Evolutionary conservation across 2,329 filamentous ascomycete genomes (phyloP), one percentile per base, ranked within the genome.

Genomic region (Graphiopsis chlorocephala): DNA sequence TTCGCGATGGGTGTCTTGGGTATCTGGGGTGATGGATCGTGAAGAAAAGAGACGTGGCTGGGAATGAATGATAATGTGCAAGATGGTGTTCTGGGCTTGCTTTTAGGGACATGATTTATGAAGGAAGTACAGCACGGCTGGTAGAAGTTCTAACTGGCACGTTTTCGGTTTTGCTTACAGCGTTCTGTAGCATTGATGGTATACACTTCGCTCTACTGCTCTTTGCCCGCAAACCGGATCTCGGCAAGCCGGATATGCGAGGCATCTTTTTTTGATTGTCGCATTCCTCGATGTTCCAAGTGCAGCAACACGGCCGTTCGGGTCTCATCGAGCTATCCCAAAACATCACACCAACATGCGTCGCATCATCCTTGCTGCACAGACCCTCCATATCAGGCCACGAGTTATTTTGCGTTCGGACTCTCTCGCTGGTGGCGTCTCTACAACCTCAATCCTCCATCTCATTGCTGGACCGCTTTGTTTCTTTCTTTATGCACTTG

Each of bases 1-100:
- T 83, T 83, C 70, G 73, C 74, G 14, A 79, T 83, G 79, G 77
- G 74, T 28, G 75, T 83, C 17, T 74, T 83, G 38, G 81, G 81
- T 0, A 73, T 83, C 47, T 83, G 81, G 81, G 81, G 81, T 1
- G 81, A 83, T 70, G 80, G 75, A 3, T 72, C 75, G 33, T 75
- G 61, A 63, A 65, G 17, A 35, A 17, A 1, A 10, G 14, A 28
- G 15, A 29, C 26, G 50, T 62, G 50, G 26, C 45, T 47, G 58
- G 38, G 6, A 31, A 12, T 28, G 17, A 23, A 53, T 31, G 26
- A 53, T 53, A 53, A 53, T 53, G 50, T 53, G 50, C 31, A 29
- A 29, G 29, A n/a, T 31, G 50, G 50, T 3, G 50, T 53, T 20
- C 14, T 28, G 50, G 26, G 29, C 12, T 53, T 28, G 50, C 42